These are phyloP conservation scores for Nadsonia starkeyi-henricii DNA, from an alignment of 1,139 yeast species.

Conservation along the genomic window DNA sequence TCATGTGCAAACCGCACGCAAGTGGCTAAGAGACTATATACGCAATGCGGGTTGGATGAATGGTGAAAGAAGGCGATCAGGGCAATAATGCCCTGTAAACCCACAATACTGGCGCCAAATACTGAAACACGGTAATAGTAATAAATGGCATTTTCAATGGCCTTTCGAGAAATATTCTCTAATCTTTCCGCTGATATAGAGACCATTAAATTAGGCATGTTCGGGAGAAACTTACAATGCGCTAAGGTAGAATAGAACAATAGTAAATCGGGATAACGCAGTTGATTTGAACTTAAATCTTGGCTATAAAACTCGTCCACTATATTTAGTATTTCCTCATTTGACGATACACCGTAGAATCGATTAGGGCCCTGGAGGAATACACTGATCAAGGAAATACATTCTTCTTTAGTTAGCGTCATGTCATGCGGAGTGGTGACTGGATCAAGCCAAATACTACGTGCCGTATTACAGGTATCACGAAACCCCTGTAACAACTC, in stretches of 20 bases:
- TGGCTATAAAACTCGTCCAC: background rate
- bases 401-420: conserved; percentile 24
- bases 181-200: background rate
- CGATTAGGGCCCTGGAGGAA: conserved; percentile 5
- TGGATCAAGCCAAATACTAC: background rate
- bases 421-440: conserved; percentile 2
- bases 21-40: conserved; percentile 33
- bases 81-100: conserved; percentile 12
- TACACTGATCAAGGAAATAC: conserved; percentile 12
- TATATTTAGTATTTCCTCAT: background rate
- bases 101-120: conserved; percentile 12
- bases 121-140: conserved; percentile 11
- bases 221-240: background rate
- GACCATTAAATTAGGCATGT: no score
- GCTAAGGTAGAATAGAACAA: background rate
- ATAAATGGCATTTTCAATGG: conserved; percentile 11
- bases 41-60: conserved; percentile 27
- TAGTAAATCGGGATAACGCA: background rate
- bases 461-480: background rate
- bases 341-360: conserved; percentile 6
- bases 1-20: conserved; percentile 50
- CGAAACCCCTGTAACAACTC: conserved; percentile 4
- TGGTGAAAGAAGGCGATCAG: conserved; percentile 12
- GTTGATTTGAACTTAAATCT: background rate
- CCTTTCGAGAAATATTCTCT: background rate